Evolutionary conservation across 2,329 filamentous ascomycete species (phyloP), one percentile per base, ranked within the genome.

Genomic region (Rosellinia necatrix): DNA sequence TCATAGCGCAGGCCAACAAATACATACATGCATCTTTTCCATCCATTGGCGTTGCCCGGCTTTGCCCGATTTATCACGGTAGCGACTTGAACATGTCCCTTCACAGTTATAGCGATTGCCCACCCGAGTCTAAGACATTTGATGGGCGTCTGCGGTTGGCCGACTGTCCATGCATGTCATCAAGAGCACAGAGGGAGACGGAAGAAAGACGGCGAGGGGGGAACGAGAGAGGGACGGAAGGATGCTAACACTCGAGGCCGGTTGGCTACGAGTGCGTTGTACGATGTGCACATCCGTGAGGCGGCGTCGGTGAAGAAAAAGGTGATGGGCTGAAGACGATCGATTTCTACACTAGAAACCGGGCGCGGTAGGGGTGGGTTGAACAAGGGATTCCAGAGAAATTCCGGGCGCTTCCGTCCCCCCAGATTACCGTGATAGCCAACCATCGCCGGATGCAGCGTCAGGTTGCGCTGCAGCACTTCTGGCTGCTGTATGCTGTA

Each of bases 21-120:
- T 50, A 49, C 30, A 25, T 49, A 53, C 54, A 46, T 37, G 30
- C 25, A 12, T 40, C 34, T n/a, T 43, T 52, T 21, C 48, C 35
- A 41, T 35, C 46, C 22, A 21, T 48, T 43, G 35, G 40, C 35
- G n/a, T 37, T 32, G 56, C 44, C 56, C 59, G 51, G 19, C 24
- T 54, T 58, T 52, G 59, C 59, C 59, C 59, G 59, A 38, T 47
- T 29, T 35, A 40, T 37, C 51, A 35, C 15, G 30, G 25, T 15
- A 41, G 48, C 15, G 35, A 41, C 32, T 50, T 43, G 42, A 44
- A 30, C 37, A 42, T 25, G 15, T 38, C 32, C 24, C 32, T 24
- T 15, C n/a, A 22, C n/a, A 22, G 24, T 13, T 32, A 17, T 32
- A 25, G 25, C 21, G 12, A 13, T 21, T n/a, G n/a, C 25, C 2